phyloP scores from a whole-genome alignment of 768 basidiomycete species.

The Serendipita sp. region DNA sequence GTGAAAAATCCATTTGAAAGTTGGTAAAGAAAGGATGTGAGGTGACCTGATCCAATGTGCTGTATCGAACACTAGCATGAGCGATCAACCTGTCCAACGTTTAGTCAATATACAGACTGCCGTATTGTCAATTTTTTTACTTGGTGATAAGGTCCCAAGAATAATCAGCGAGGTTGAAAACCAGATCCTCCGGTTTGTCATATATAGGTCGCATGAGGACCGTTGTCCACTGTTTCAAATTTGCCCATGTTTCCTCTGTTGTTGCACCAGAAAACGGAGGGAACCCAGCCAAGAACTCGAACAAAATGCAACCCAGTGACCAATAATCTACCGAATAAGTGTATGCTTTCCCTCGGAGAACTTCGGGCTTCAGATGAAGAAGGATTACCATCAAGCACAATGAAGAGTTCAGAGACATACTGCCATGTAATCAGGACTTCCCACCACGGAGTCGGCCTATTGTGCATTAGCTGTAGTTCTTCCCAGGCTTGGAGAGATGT shows the following conservation, averaged over 20 bases:
- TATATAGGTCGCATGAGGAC: slow-evolving; percentile 87
- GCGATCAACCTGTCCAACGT: slow-evolving; percentile 53
- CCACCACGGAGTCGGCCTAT: slow-evolving; percentile 85
- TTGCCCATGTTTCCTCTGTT: slow-evolving; percentile 97
- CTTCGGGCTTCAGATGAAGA: slow-evolving; percentile 36
- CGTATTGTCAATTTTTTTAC: slow-evolving; percentile 26
- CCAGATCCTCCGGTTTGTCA: slow-evolving; percentile 86
- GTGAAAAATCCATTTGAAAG: slow-evolving; percentile 50
- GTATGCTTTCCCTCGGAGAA: slow-evolving; percentile 87
- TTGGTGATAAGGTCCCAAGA: slow-evolving; percentile 90
- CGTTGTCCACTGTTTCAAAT: slow-evolving; percentile 93
- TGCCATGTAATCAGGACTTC: slow-evolving; percentile 98
- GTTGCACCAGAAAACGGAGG: slow-evolving; percentile 94
- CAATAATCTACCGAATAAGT: slow-evolving; percentile 95
- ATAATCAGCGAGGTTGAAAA: slow-evolving; percentile 85
- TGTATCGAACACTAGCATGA: slow-evolving; percentile 63
- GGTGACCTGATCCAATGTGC: slow-evolving; percentile 55
- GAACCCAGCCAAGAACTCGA: slow-evolving; percentile 93
- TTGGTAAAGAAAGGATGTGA: slow-evolving; percentile 69
- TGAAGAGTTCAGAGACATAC: slow-evolving; percentile 16
- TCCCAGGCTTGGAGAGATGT: slow-evolving; percentile 8
- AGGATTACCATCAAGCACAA: slow-evolving; percentile 4
- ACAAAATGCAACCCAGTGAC: slow-evolving; percentile 95
- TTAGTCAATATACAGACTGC: background rate
- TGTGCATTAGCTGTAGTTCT: background rate